Conservation (phyloP, 257 asterid species). For the Osmanthus fragrans region DNA sequence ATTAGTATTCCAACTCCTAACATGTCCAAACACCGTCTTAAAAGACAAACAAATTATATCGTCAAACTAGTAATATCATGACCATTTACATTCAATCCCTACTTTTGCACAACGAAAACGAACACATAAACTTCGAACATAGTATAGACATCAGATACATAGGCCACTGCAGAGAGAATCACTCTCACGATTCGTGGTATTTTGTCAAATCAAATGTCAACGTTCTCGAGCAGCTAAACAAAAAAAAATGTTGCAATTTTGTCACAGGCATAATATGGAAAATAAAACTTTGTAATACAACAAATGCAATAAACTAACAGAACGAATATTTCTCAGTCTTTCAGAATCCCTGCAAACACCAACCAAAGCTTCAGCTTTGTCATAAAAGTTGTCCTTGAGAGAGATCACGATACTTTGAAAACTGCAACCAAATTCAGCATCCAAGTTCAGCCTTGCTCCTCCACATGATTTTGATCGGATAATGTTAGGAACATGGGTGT, state of each 20-base stretch:
- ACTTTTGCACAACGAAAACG: neutral
- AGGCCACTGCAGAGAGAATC: neutral
- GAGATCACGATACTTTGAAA: conserved; percentile 97
- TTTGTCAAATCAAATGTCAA: conserved; percentile 79
- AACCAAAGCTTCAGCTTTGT: conserved; percentile 95
- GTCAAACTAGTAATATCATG: conserved; percentile 13
- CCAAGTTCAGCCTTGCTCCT: conserved; percentile 53
- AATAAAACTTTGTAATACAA: neutral
- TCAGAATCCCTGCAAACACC: conserved; percentile 93
- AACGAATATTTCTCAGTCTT: conserved; percentile 38
- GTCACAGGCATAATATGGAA: neutral
- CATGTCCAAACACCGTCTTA: neutral
- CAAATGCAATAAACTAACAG: neutral
- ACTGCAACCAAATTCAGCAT: conserved; percentile 65
- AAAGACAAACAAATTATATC: neutral
- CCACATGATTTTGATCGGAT: conserved; percentile 87
- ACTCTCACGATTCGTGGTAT: conserved; percentile 53
- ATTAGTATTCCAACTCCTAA: too few relatives aligned
- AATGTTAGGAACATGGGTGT: too few relatives aligned
- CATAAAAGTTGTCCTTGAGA: conserved; percentile 90
- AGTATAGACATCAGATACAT: conserved; percentile 8
- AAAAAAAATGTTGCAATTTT: neutral
- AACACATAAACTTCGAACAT: conserved; percentile 3
- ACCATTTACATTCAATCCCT: conserved; percentile 31
- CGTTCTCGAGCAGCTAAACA: conserved; percentile 81